A percentile compares a stretch with the other conserved stretches of the same genome.
These are phyloP conservation scores for Zygotorulaspora chibaensis DNA, from an alignment of 805 yeast species.

Conservation along the genomic window DNA sequence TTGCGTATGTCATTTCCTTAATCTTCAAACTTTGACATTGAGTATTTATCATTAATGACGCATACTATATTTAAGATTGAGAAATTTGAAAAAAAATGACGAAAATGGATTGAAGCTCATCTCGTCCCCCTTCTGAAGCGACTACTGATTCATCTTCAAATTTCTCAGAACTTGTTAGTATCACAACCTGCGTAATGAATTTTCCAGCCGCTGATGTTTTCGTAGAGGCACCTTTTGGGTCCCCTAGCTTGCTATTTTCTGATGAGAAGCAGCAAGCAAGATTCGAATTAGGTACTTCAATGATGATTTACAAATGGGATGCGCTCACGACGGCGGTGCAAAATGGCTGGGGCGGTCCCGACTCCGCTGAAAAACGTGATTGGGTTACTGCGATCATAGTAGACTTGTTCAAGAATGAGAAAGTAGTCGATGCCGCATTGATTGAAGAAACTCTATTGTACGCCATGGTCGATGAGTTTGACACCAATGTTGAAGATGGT, in stretches of 20 bases:
- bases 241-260: constrained; percentile 38
- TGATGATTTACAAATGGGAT: constrained; percentile 90
- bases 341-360: constrained; percentile 94
- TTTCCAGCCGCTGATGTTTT: constrained; percentile 36
- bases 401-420: constrained; percentile 63
- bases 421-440: constrained; percentile 66
- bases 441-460: constrained; percentile 81
- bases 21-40: background rate
- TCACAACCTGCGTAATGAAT: constrained; percentile 6
- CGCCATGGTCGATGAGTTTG: constrained; percentile 95
- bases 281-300: constrained; percentile 88
- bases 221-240: constrained; percentile 49
- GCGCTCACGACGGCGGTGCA: constrained; percentile 84
- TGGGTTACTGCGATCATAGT: constrained; percentile 85
- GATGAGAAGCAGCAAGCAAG: constrained; percentile 73
- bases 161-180: too few relatives aligned
- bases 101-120: constrained; percentile 12
- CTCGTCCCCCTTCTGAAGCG: background rate
- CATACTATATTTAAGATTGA: background rate
- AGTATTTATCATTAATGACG: background rate
- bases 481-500: constrained; percentile 81
- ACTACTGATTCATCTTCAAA: too few relatives aligned
- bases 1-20: too few relatives aligned
- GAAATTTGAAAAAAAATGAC: background rate
- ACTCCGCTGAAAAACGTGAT: constrained; percentile 85